Percentiles rank a stretch among this genome's conserved stretches.
Evolutionary conservation across 164 flowering plant genomes (phyloP).

Genomic region (Malania oleifera): DNA sequence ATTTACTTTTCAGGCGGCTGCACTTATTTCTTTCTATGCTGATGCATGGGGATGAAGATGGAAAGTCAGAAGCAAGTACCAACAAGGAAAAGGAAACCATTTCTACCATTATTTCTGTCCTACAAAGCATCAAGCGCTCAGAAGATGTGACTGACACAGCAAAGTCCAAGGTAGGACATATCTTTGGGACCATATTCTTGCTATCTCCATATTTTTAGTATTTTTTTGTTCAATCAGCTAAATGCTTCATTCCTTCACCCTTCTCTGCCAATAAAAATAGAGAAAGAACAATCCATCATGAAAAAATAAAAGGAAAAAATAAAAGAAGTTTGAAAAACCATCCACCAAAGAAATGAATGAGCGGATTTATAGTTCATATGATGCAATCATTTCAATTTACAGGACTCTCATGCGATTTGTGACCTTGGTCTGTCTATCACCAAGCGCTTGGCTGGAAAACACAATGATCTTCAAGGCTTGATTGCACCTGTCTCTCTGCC

Average conservation of each 20-base stretch:
- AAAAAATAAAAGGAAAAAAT: background rate
- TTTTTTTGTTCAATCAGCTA: background rate
- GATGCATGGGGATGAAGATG: slow-evolving; percentile 65
- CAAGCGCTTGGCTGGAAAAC: slow-evolving; percentile 53
- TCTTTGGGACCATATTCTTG: background rate
- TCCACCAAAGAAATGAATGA: background rate
- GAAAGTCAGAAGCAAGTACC: slow-evolving; percentile 37
- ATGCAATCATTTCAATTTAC: slow-evolving; percentile 21
- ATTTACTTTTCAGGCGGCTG: slow-evolving; percentile 51
- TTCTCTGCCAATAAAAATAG: background rate
- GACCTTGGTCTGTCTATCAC: slow-evolving; percentile 73
- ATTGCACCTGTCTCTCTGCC: slow-evolving; percentile 47
- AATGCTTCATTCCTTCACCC: too few relatives aligned
- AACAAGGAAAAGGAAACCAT: slow-evolving; percentile 48
- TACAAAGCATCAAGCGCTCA: slow-evolving; percentile 56
- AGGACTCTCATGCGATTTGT: slow-evolving; percentile 81
- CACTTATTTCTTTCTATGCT: slow-evolving; percentile 60
- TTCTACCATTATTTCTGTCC: slow-evolving; percentile 44
- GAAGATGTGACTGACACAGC: slow-evolving; percentile 61
- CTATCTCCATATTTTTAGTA: background rate
- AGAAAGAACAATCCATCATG: background rate
- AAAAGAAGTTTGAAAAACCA: background rate
- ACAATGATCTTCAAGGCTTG: slow-evolving; percentile 34
- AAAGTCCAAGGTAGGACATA: slow-evolving; percentile 61
- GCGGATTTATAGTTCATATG: slow-evolving; percentile 6